Base-by-base conservation (phyloP, 768 basidiomycete genomes). In the Mrakia gelida region DNA sequence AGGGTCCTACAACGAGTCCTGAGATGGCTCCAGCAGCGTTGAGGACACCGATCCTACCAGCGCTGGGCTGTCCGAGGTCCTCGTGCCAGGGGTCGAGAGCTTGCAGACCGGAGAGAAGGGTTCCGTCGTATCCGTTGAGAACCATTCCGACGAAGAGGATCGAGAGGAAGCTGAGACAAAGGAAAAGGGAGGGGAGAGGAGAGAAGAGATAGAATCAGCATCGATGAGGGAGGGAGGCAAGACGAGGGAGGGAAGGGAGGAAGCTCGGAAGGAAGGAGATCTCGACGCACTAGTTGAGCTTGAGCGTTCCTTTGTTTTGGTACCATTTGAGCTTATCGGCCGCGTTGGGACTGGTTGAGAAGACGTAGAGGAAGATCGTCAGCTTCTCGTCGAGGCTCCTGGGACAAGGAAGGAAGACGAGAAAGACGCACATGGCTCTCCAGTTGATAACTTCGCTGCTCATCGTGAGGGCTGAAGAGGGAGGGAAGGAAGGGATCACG, bases 71-170 rank as follows among this genome's bases (percentile, higher is more conserved):
- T 45, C 80, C 82, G 59, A 85, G 81, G 74, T 85, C 84, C 28
- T 80, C 81, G 54, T 84, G 80, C 84, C 84, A 85, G 3, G 81
- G 59, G 76, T 83, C 83, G 38, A 84, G 81, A 34, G 85, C 84
- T 81, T 85, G 62, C 6, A 63, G 65, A 52, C 71, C 71, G 18
- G 49, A 52, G 52, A 73, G 41, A 18, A 73, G 71, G 13, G 56
- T 62, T 15, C 63, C 75, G 32, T 78, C 77, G 54, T 82, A 85
- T 65, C 84, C 84, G 56, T 85, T 85, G 52, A 85, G 77, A 63
- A 85, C 73, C 84, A 85, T 84, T 43, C 84, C 84, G 30, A 84
- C 82, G 56, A 84, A 83, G 80, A 85, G 84, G 79, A 84, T 80
- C 59, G 82, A 82, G 80, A 85, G 73, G 75, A 84, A 85, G 77